These are phyloP conservation scores for Colletotrichum horii DNA, from an alignment of 2,329 filamentous ascomycete species.

Conservation along the genomic window DNA sequence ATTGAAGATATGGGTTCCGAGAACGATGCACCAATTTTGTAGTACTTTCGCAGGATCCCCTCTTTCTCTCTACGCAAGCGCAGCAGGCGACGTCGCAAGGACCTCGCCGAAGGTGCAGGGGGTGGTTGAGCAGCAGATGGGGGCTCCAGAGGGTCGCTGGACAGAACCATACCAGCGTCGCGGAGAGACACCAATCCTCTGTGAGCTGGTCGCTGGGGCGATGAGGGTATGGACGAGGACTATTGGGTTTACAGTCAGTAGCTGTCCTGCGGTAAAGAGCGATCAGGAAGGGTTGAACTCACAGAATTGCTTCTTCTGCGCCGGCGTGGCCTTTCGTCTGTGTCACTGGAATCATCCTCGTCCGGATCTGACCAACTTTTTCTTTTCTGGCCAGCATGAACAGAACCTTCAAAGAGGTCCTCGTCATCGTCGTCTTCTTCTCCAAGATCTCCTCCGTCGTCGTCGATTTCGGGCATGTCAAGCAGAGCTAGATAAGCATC, in stretches of 20 bases:
- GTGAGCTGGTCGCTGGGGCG: slow-evolving; percentile 64
- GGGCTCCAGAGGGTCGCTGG: slow-evolving; percentile 55
- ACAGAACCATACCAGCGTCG: slow-evolving; percentile 50
- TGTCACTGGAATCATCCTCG: slow-evolving; percentile 73
- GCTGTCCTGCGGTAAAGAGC: neutral
- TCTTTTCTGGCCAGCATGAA: slow-evolving; percentile 68
- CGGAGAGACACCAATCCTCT: slow-evolving; percentile 64
- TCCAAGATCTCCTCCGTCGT: slow-evolving; percentile 69
- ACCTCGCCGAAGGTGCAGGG: slow-evolving; percentile 71
- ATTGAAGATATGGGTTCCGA: slow-evolving; percentile 95
- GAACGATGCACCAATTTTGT: slow-evolving; percentile 85
- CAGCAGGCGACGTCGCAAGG: slow-evolving; percentile 75
- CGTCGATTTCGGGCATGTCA: slow-evolving; percentile 89
- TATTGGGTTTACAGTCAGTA: slow-evolving; percentile 35
- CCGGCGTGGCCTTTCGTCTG: slow-evolving; percentile 78
- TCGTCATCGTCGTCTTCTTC: slow-evolving; percentile 60
- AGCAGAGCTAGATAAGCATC: slow-evolving; percentile 85
- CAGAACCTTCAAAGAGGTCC: slow-evolving; percentile 45
- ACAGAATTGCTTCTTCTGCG: slow-evolving; percentile 89
- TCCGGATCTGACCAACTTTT: slow-evolving; percentile 76
- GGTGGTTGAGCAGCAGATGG: slow-evolving; percentile 64
- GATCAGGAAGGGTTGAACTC: slow-evolving; percentile 34
- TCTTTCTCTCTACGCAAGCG: slow-evolving; percentile 81
- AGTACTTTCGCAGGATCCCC: slow-evolving; percentile 78
- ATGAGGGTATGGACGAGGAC: slow-evolving; percentile 70